phyloP scores from a whole-genome alignment of 2,329 filamentous ascomycete genomes.

The Zasmidium angulare region DNA sequence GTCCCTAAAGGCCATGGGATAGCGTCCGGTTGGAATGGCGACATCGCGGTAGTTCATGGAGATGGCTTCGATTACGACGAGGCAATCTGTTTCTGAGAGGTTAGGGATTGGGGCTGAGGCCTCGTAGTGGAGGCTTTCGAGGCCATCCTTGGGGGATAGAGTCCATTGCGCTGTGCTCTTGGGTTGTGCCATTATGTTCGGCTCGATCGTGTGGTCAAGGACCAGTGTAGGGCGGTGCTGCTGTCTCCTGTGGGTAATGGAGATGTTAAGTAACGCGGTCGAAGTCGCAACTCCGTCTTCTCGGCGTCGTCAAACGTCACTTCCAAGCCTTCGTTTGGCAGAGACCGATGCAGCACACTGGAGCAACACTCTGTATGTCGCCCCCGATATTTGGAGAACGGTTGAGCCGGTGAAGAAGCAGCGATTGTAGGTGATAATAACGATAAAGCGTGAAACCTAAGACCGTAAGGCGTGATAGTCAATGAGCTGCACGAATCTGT shows the following conservation, averaged over 20 bases:
- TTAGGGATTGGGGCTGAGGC: conserved; percentile 55
- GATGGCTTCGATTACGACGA: conserved; percentile 59
- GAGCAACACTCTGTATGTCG: background rate
- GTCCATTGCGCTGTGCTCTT: conserved; percentile 45
- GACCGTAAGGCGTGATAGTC: background rate
- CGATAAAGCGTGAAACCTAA: background rate
- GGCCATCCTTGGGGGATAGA: conserved; percentile 53
- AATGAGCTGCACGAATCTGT: background rate
- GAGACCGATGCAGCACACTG: no score
- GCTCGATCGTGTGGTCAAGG: no score
- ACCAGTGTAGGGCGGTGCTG: no score
- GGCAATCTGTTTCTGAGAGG: conserved; percentile 66
- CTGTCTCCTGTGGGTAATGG: no score
- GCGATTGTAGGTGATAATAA: background rate
- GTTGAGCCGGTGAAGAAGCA: background rate
- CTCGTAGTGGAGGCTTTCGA: conserved; percentile 59
- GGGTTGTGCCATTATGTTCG: background rate
- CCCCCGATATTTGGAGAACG: background rate
- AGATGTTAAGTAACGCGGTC: background rate
- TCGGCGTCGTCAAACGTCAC: background rate
- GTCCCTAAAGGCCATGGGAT: conserved; percentile 43
- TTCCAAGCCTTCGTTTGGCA: background rate
- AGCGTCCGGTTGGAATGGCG: conserved; percentile 46
- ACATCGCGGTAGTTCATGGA: conserved; percentile 52
- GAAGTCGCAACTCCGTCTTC: background rate